These are phyloP conservation scores for Candida vaughaniae DNA, from an alignment of 805 yeast species.

Conservation along the genomic window DNA sequence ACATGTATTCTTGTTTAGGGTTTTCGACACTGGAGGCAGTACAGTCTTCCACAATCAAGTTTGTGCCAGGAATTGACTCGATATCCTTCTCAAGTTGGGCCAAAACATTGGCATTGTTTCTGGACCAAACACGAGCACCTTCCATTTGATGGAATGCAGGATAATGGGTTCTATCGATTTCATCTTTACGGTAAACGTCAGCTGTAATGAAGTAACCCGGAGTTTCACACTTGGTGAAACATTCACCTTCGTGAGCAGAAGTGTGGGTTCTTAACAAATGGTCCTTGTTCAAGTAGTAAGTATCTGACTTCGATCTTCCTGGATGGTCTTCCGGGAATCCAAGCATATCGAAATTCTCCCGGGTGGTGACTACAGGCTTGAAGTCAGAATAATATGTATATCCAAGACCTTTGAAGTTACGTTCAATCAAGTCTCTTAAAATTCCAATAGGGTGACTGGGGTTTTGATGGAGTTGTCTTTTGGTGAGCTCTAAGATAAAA, in stretches of 20 bases:
- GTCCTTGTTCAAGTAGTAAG: conserved; percentile 80
- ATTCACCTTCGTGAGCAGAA: conserved; percentile 92
- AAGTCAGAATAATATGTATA: conserved; percentile 78
- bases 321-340: conserved; percentile 94
- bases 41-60: conserved; percentile 75
- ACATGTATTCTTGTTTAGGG: conserved; percentile 81
- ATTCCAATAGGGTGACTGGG: conserved; percentile 89
- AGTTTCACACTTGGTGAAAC: conserved; percentile 63
- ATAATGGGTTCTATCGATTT: conserved; percentile 92
- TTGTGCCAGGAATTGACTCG: conserved; percentile 60
- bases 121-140: conserved; percentile 86
- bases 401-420: conserved; percentile 61
- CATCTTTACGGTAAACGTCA: conserved; percentile 94
- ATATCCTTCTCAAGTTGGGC: conserved; percentile 48
- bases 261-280: conserved; percentile 87
- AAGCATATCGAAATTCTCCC: conserved; percentile 85
- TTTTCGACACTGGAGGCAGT: conserved; percentile 46
- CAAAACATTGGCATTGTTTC: conserved; percentile 47
- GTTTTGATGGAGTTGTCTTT: conserved; percentile 70
- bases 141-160: conserved; percentile 98
- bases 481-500: conserved; percentile 64
- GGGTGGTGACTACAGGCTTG: conserved; percentile 76
- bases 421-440: conserved; percentile 69
- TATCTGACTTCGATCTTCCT: conserved; percentile 88
- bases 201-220: conserved; percentile 93